Evolutionary conservation across 2,329 filamentous ascomycete genomes (phyloP), one percentile per base, ranked within the genome.

Genomic region (Venturiaceae sp.): DNA sequence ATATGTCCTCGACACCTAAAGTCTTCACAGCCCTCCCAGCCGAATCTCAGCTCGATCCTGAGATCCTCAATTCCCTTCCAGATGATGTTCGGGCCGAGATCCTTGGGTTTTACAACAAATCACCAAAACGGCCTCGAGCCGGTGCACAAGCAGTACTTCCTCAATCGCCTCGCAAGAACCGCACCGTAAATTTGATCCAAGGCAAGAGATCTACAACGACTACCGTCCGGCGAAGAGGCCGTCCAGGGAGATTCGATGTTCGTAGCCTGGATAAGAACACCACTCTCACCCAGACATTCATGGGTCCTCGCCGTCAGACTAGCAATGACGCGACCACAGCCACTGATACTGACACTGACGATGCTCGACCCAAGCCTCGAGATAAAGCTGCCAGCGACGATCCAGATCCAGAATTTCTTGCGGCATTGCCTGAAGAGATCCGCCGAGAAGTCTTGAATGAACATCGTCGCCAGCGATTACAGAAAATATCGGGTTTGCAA

Each of bases 31-130:
- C 75, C 6, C 71, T 84, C 3, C 83, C 83, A 2, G 77, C 76
- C 1, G 84, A 90, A 28, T 86, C 90, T 0, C 89, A 95, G 64
- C 79, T 97, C 21, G 94, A 99, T 66, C 85, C 84, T 0, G 90
- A 92, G 44, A 88, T 91, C 1, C 86, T 97, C 62, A 82, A 86
- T 44, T 89, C 88, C 1, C 77, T 99, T 0, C 94, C 94, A 0
- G 84, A 87, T 37, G 90, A 96, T 62, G 83, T 99, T 68, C 88
- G 92, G 62, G 83, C 85, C 1, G 94, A 97, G 71, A 78, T 97
- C 0, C 72, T 96, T 8, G 85, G 82, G 2, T 84, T 87, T 34
- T 95, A 96, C 65, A 69, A 68, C 5, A 62, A 58, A 61, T 67
- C 60, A 67, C 56, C 56, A 16, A 28, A 37, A 21, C 19, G 23